Conservation (phyloP, 345 rosid species). For the Eucalyptus pumila region DNA sequence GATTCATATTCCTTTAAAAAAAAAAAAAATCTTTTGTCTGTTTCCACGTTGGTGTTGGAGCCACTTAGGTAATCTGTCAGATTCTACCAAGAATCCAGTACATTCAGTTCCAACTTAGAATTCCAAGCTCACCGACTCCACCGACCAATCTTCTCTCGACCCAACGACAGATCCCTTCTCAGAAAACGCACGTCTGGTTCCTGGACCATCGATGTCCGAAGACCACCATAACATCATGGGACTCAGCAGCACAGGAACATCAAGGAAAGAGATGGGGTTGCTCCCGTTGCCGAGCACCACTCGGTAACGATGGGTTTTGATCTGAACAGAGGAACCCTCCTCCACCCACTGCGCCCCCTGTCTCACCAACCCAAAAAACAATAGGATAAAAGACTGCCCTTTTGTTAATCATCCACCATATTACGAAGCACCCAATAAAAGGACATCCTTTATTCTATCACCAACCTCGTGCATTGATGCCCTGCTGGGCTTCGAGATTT, state of each 20-base stretch:
- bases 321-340: slow-evolving; percentile 25
- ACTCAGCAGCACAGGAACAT: background rate
- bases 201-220: background rate
- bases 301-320: slow-evolving; percentile 54
- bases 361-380: slow-evolving; percentile 13
- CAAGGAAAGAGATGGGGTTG: background rate
- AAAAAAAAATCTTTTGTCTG: background rate
- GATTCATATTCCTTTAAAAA: background rate
- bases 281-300: slow-evolving; percentile 27
- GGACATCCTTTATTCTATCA: background rate
- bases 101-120: background rate
- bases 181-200: background rate
- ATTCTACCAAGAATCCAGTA: background rate
- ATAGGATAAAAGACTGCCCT: background rate
- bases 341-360: slow-evolving; percentile 17
- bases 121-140: background rate
- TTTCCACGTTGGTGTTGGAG: background rate
- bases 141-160: background rate
- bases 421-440: background rate
- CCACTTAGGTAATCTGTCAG: background rate
- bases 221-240: background rate
- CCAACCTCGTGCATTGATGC: background rate
- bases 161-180: background rate
- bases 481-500: background rate
- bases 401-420: background rate